phyloP scores from a whole-genome alignment of 2,329 filamentous ascomycete genomes.

The Aspergillus bombycis region DNA sequence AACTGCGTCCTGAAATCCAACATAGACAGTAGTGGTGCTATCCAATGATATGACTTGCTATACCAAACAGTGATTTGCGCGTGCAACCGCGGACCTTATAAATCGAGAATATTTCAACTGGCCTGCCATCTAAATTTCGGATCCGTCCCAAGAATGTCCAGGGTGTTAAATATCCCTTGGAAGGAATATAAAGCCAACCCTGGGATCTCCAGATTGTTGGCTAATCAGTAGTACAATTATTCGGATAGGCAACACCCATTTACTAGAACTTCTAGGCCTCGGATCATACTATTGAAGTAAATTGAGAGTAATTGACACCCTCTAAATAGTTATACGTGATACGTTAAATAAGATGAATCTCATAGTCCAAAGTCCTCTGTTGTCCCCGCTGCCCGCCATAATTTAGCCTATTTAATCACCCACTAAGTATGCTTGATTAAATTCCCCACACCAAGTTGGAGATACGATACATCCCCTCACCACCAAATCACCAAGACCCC shows the following conservation, averaged over 20 bases:
- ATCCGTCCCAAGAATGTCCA: no score
- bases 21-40: no score
- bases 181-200: neutral
- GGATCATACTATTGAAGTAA: no score
- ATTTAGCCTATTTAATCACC: neutral
- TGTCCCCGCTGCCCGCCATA: neutral
- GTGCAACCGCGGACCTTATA: no score
- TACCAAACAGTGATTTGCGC: no score
- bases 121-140: no score
- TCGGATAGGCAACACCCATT: neutral
- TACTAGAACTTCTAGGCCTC: neutral
- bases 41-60: no score
- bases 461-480: neutral
- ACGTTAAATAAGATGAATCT: neutral
- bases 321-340: neutral
- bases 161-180: neutral
- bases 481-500: no score
- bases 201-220: neutral
- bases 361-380: no score
- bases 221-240: neutral
- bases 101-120: no score
- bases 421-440: neutral
- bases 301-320: no score
- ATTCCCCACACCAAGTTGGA: neutral
- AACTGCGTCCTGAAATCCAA: neutral